phyloP scores from a whole-genome alignment of 805 yeast species.

The Candida cerambycidarum region DNA sequence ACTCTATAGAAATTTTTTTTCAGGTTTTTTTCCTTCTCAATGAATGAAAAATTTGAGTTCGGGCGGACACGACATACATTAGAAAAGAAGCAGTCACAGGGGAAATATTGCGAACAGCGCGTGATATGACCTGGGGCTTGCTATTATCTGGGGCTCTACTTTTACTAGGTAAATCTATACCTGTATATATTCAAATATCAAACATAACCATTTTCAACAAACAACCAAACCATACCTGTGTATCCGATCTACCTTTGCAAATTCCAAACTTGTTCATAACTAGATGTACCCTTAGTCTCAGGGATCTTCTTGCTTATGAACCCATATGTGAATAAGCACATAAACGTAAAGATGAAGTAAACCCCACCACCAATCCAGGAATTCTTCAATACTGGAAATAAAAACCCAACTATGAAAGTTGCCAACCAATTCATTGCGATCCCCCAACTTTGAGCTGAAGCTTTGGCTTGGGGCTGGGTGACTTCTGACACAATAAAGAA shows the following conservation, averaged over 20 bases:
- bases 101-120: background rate
- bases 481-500: slow-evolving; percentile 85
- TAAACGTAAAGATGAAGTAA: slow-evolving; percentile 66
- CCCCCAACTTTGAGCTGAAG: slow-evolving; percentile 90
- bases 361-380: slow-evolving; percentile 70
- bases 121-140: background rate
- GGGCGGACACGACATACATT: slow-evolving; percentile 6
- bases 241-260: too few relatives aligned
- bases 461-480: slow-evolving; percentile 76
- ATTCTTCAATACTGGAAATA: slow-evolving; percentile 72
- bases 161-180: too few relatives aligned
- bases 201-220: too few relatives aligned
- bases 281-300: slow-evolving; percentile 67
- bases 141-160: too few relatives aligned
- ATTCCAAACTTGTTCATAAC: slow-evolving; percentile 69
- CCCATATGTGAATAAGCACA: slow-evolving; percentile 49
- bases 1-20: slow-evolving; percentile 11
- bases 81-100: slow-evolving; percentile 1
- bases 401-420: slow-evolving; percentile 75
- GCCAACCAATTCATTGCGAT: slow-evolving; percentile 90
- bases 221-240: too few relatives aligned
- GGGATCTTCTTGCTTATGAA: slow-evolving; percentile 58
- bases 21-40: slow-evolving; percentile 8
- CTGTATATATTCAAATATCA: too few relatives aligned
- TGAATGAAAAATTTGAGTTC: slow-evolving; percentile 10